Conservation (phyloP, 371 early-diverging fungal genomes). For the Haplosporangium sp. region DNA sequence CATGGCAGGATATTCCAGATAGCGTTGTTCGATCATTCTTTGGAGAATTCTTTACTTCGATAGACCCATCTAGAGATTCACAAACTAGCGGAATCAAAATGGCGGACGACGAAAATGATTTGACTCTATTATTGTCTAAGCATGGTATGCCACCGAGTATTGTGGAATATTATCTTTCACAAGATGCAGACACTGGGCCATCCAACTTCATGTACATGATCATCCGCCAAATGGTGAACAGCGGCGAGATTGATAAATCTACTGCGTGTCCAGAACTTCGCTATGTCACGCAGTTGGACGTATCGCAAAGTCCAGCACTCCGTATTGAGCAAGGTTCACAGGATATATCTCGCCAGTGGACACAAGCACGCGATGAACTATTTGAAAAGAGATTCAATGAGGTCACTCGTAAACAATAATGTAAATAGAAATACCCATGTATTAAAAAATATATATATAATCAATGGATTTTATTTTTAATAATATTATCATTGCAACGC, state of each 20-base stretch:
- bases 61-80: background rate
- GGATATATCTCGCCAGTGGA: no score
- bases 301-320: background rate
- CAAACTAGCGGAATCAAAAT: background rate
- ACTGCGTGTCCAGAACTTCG: background rate
- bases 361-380: no score
- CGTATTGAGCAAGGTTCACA: background rate
- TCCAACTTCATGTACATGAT: background rate
- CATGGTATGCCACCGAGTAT: background rate
- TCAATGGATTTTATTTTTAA: no score
- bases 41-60: background rate
- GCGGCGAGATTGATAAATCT: background rate
- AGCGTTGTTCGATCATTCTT: background rate
- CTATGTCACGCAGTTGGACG: background rate
- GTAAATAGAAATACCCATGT: no score
- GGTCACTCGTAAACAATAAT: no score
- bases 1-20: background rate
- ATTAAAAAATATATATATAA: no score
- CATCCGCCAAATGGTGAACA: background rate
- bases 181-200: constrained; percentile 3
- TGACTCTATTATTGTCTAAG: background rate
- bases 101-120: background rate
- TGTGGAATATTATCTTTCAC: background rate
- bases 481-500: no score
- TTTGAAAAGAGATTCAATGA: no score